Base-by-base conservation (phyloP, 2,329 filamentous ascomycete genomes). In the Aspergillus aculeatus region DNA sequence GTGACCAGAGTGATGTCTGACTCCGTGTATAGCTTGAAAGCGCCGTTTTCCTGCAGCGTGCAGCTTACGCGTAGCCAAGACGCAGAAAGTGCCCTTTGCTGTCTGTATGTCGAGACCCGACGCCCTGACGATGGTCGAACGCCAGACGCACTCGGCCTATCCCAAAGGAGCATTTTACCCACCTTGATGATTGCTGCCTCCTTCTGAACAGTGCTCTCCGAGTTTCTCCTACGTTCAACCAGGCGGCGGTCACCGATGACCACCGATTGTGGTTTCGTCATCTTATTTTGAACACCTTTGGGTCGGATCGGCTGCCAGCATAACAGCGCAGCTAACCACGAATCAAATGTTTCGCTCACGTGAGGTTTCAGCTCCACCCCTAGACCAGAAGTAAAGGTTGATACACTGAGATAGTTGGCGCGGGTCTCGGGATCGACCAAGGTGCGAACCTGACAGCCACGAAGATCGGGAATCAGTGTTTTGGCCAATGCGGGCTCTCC, bases 121-220 rank as follows among this genome's bases (percentile, higher is more conserved):
- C 75, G 74, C 21, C 68, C 58, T 57, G 72, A 71, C 35, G 71
- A 69, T 10, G 73, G 73, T 24, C 71, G 71, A 50, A 72, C 70
- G 7, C 75, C 74, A 14, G 74, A 73, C n/a, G 73, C 73, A 35
- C 73, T 76, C 2, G 88, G 89, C 72, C 90, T 95, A 76, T 98
- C 92, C 94, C 93, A 97, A 50, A 96, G 82, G 71, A 92, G 88
- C 71, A 96, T 86, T 71, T 92, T 93, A 57, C 92, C 95, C 51
- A 97, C 91, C 73, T 98, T 99, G 80, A 98, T 98, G 65, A 98
- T 95, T 57, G 89, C 87, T 3, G 86, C 85, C 63, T 92, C 89
- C 71, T 89, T 95, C 29, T 83, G 78, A 29, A 82, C 69, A 2
- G 82, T 81, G 54, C 69, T 77, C 62, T 81, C 78, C 10, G 80